phyloP scores from a whole-genome alignment of 2,329 filamentous ascomycete genomes.

The Microcyclospora pomicola region DNA sequence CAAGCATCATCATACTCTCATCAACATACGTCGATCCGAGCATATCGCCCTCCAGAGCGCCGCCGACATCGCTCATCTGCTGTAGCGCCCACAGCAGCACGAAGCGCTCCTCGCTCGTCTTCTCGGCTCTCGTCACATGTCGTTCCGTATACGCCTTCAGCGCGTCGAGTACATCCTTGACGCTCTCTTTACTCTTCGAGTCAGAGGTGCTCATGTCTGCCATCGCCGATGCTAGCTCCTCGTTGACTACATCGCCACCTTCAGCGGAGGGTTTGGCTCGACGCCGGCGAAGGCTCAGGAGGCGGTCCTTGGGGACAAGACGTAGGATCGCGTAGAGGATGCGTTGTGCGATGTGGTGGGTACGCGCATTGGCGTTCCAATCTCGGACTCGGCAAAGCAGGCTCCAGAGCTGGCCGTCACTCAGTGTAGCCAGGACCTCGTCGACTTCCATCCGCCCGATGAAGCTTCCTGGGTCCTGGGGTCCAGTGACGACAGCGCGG shows the following conservation, averaged over 20 bases:
- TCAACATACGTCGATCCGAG: too few species aligned
- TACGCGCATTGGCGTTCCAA: conserved; percentile 94
- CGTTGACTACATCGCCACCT: conserved; percentile 13
- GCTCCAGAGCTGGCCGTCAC: conserved; percentile 72
- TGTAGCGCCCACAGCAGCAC: conserved; percentile 82
- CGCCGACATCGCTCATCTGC: conserved; percentile 67
- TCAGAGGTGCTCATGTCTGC: conserved; percentile 18
- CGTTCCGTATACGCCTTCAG: conserved; percentile 82
- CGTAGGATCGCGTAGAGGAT: conserved; percentile 68
- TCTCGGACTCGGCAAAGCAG: conserved; percentile 74
- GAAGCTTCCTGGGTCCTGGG: conserved; percentile 47
- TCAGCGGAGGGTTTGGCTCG: conserved; percentile 9
- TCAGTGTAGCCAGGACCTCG: conserved; percentile 63
- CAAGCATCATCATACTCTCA: too few species aligned
- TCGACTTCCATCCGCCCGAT: conserved; percentile 59
- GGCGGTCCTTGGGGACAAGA: conserved; percentile 64
- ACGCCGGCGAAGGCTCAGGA: conserved; percentile 38
- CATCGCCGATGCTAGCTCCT: conserved; percentile 17
- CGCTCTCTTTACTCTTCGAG: conserved; percentile 42
- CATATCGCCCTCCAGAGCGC: not conserved
- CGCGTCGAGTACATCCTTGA: conserved; percentile 78
- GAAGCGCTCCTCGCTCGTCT: conserved; percentile 86
- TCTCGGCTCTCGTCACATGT: conserved; percentile 81
- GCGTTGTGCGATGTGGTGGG: conserved; percentile 70
- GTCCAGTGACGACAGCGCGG: conserved; percentile 57